Evolutionary conservation across 345 rosid genomes (phyloP).

Genomic region (Kernera saxatilis): DNA sequence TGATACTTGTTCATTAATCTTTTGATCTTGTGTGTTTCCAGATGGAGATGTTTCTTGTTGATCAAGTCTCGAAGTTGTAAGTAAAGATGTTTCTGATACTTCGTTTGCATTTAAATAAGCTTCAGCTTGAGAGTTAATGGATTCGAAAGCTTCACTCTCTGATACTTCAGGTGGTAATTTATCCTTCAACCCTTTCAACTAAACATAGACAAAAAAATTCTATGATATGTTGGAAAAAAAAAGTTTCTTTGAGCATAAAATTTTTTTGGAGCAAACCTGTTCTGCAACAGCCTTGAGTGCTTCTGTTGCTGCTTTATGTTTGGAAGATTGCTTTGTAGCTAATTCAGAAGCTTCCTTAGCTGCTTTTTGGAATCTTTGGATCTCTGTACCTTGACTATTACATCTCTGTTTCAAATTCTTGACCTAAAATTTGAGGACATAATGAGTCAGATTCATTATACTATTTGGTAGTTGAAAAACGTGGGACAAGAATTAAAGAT

Average conservation of each 20-base stretch:
- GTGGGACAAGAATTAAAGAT: background rate
- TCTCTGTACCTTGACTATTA: slow-evolving; percentile 55
- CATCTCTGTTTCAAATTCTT: slow-evolving; percentile 54
- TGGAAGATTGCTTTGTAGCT: slow-evolving; percentile 50
- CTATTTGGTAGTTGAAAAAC: background rate
- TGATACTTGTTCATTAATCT: slow-evolving; percentile 14
- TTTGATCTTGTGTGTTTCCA: slow-evolving; percentile 25
- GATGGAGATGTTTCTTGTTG: slow-evolving; percentile 24
- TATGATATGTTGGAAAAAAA: background rate
- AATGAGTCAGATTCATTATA: background rate
- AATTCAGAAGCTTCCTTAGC: slow-evolving; percentile 43
- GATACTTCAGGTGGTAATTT: slow-evolving; percentile 53
- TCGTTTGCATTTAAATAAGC: slow-evolving; percentile 33
- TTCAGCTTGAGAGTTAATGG: slow-evolving; percentile 49
- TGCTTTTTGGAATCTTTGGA: slow-evolving; percentile 40
- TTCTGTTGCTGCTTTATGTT: slow-evolving; percentile 46
- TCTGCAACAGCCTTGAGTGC: slow-evolving; percentile 42
- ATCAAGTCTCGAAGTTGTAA: slow-evolving; percentile 14
- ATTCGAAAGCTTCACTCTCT: slow-evolving; percentile 48
- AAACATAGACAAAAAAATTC: slow-evolving; percentile 11
- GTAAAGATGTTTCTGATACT: slow-evolving; percentile 18
- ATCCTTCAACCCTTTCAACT: slow-evolving; percentile 54
- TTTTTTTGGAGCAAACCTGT: slow-evolving; percentile 56
- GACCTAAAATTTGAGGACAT: slow-evolving; percentile 38
- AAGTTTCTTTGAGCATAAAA: background rate